phyloP scores from a whole-genome alignment of 2,329 filamentous ascomycete species.

The Clonostachys chloroleuca region DNA sequence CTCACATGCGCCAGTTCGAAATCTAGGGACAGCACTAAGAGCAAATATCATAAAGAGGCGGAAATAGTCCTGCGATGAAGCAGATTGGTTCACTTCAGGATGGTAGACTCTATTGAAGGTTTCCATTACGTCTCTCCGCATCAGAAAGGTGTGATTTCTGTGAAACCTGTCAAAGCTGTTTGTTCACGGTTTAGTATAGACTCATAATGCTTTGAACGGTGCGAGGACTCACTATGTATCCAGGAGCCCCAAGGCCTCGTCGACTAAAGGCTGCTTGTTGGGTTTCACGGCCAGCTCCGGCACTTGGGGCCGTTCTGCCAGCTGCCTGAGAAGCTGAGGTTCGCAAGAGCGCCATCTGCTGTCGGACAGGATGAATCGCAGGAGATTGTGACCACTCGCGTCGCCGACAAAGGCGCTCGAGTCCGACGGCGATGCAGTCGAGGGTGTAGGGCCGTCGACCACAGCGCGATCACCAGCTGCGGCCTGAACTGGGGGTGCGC shows the following conservation, averaged over 20 bases:
- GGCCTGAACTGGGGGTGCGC: not conserved
- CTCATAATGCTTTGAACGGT: not conserved
- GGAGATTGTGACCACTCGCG: conserved; percentile 5
- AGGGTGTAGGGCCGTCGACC: not conserved
- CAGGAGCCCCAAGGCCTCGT: conserved; percentile 1
- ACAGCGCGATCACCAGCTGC: not conserved
- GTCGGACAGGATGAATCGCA: conserved; percentile 7
- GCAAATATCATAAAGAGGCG: not conserved
- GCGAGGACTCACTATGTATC: conserved; percentile 1
- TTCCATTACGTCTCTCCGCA: conserved; percentile 1
- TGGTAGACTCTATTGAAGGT: conserved; percentile 3
- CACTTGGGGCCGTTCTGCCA: conserved; percentile 5
- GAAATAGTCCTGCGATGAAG: conserved; percentile 1
- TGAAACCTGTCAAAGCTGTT: conserved; percentile 2
- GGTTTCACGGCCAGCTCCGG: conserved; percentile 3
- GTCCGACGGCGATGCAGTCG: conserved; percentile 1
- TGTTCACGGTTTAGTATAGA: not conserved
- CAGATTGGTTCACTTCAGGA: not conserved
- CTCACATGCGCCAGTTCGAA: conserved; percentile 17
- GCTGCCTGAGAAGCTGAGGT: conserved; percentile 7
- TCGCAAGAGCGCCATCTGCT: conserved; percentile 6
- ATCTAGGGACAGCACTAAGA: conserved; percentile 16
- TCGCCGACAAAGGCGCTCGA: conserved; percentile 7
- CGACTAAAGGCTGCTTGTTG: conserved; percentile 4
- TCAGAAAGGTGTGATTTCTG: conserved; percentile 3